Evolutionary conservation across 768 basidiomycete species (phyloP), one percentile per base, ranked within the genome.

Genomic region (Macrocybe gigantea): DNA sequence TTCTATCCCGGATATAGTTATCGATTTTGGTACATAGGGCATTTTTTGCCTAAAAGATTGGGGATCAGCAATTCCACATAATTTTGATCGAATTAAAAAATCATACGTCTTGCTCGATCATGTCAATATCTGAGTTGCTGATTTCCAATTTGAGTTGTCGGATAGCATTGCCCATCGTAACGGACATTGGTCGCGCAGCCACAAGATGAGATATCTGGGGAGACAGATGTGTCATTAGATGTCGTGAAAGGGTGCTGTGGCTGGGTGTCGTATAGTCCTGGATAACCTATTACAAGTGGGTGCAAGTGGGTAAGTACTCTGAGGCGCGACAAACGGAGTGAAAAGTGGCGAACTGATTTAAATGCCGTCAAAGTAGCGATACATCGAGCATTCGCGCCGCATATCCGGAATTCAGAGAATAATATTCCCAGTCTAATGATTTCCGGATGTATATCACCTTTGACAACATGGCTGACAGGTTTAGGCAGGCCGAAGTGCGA

Each of bases 131-230:
- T 37, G 93, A 81, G 36, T 78, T 80, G 59, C 91, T 93, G 60
- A 99, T 96, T 59, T 98, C 93, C 48, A 95, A 73, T 70, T 99
- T 99, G 56, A 99, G 73, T 64, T 94, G 88, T 50, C 93, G 80
- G 56, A 93, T 91, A 0, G 93, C 91, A 60, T 93, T 95, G 0
- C 93, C 92, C 88, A 94, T 93, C 22, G 91, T 88, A 14, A 92
- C 83, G 12, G 90, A 88, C 86, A 94, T 88, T 0, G 92, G 89
- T 43, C 93, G 77, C 13, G 91, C 89, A 36, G 84, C 79, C 6
- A 93, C 88, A 7, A 95, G 78, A 65, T 94, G 85, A 12, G 84
- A 85, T 55, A 96, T 95, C 75, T 96, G 93, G 14, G 91, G 90
- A 3, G 91, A 93, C 36, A 96, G 77, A 66, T 94, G 82, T 7